Evolutionary conservation across 2,329 filamentous ascomycete genomes (phyloP), one percentile per base, ranked within the genome.

Genomic region (Neopestalotiopsis sp.): DNA sequence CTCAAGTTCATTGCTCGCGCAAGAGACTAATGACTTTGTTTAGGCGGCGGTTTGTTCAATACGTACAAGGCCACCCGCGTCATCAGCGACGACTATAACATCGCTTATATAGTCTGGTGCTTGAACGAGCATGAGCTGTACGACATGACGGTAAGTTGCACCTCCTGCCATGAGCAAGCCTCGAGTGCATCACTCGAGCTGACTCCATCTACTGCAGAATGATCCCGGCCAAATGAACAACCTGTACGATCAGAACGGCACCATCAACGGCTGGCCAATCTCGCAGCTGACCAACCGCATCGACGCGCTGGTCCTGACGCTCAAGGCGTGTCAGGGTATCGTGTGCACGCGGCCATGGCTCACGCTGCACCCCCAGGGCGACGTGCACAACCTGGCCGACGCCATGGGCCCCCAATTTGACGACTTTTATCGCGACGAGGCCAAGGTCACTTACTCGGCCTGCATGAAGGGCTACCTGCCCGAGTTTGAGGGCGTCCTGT

Each of bases 101-200:
- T 92, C 4, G 88, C 89, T 70, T 93, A 93, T 73, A 85, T 89
- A 0, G 88, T 92, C 0, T 93, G 90, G 90, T 93, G 91, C 74
- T 91, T 80, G 14, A 89, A 89, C 65, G 90, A 92, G 74, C 86
- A 88, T 67, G 90, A 93, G 75, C 83, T 91, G 2, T 93, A 92
- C 75, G 85, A 92, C 70, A 74, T 91, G 52, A 85, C 82, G 73
- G 88, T 87, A 76, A 70, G 80, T 40, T 66, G 63, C 32, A 65
- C 28, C 57, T 32, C 63, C 40, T 59, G 4, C 30, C 30, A 24
- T 24, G 24, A 24, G 24, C 24, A 24, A 24, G 24, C 24, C 45
- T 17, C 17, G 9, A 20, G 45, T n/a, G n/a, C 24, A 9, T 60
- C 24, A 28, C 3, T n/a, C 3, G 2, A 20, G 14, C 6, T 65